Conservation (phyloP, 2,329 filamentous ascomycete genomes). For the Huntiella savannae region DNA sequence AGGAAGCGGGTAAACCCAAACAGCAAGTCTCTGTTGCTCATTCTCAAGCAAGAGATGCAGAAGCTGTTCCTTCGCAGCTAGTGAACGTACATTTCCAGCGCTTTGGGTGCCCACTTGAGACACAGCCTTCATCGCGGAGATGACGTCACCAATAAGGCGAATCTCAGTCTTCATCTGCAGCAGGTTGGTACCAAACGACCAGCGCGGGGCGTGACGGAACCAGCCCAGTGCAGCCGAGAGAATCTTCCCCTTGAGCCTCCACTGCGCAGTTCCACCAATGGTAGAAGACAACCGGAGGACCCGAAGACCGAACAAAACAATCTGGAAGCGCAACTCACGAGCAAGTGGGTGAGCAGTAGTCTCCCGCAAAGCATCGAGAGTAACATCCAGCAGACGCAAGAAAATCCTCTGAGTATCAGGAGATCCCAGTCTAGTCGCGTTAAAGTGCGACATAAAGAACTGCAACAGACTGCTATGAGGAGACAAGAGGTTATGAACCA, state of each 20-base stretch:
- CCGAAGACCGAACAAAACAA: conserved; percentile 64
- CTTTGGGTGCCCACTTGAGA: conserved; percentile 36
- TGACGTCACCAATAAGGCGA: conserved; percentile 59
- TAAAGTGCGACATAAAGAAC: conserved; percentile 88
- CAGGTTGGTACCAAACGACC: conserved; percentile 90
- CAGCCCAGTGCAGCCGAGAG: conserved; percentile 72
- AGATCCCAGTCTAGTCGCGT: conserved; percentile 71
- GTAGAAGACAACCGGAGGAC: conserved; percentile 57
- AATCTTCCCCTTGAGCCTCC: conserved; percentile 75
- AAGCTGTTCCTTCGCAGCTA: conserved; percentile 68
- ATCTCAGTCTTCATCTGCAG: conserved; percentile 88
- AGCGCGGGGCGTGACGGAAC: conserved; percentile 69
- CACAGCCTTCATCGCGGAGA: conserved; percentile 44
- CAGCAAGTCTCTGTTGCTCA: conserved; percentile 63
- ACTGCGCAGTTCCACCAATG: conserved; percentile 43
- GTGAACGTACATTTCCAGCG: conserved; percentile 38
- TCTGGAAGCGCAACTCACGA: conserved; percentile 77
- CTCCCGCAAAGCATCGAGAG: conserved; percentile 46
- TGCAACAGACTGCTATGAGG: conserved; percentile 75
- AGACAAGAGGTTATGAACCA: conserved; percentile 63
- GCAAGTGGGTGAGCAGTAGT: conserved; percentile 52
- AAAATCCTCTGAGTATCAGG: conserved; percentile 67
- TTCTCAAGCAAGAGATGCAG: conserved; percentile 63
- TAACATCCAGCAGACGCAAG: conserved; percentile 59
- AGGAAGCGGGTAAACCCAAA: conserved; percentile 75